These are phyloP conservation scores for Allantophomopsis cytisporea DNA, from an alignment of 2,329 filamentous ascomycete species.

Conservation along the genomic window DNA sequence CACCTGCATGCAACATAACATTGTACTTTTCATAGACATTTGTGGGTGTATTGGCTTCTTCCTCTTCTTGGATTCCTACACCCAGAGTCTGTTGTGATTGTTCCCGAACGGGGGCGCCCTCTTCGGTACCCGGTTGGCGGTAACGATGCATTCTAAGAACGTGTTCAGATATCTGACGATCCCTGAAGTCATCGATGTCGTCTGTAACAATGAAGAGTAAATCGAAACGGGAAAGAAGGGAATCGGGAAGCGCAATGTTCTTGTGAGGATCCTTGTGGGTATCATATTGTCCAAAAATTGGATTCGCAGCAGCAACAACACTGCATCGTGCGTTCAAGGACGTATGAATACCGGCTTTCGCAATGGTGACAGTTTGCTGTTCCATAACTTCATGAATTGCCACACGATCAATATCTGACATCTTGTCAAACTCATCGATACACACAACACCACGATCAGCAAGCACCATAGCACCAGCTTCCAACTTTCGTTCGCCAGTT, in stretches of 20 bases:
- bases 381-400: constrained; percentile 99
- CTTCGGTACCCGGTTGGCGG: constrained; percentile 81
- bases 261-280: constrained; percentile 97
- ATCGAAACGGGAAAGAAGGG: constrained; percentile 95
- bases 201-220: constrained; percentile 94
- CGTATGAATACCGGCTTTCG: constrained; percentile 96
- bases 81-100: constrained; percentile 72
- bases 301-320: constrained; percentile 91
- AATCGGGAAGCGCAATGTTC: constrained; percentile 95
- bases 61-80: constrained; percentile 70
- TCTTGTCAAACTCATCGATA: constrained; percentile 99
- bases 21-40: constrained; percentile 96
- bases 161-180: constrained; percentile 88
- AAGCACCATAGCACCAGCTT: constrained; percentile 98
- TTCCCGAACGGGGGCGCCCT: constrained; percentile 88
- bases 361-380: constrained; percentile 97
- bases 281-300: constrained; percentile 96
- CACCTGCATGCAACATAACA: constrained; percentile 86
- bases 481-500: constrained; percentile 84
- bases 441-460: constrained; percentile 94
- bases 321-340: constrained; percentile 94
- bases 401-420: constrained; percentile 96
- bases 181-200: constrained; percentile 88
- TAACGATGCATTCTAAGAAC: constrained; percentile 96
- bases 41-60: constrained; percentile 59